Base-by-base conservation (phyloP, 225 moss, liverwort and hornwort species). In the Sphagnum contortum region DNA sequence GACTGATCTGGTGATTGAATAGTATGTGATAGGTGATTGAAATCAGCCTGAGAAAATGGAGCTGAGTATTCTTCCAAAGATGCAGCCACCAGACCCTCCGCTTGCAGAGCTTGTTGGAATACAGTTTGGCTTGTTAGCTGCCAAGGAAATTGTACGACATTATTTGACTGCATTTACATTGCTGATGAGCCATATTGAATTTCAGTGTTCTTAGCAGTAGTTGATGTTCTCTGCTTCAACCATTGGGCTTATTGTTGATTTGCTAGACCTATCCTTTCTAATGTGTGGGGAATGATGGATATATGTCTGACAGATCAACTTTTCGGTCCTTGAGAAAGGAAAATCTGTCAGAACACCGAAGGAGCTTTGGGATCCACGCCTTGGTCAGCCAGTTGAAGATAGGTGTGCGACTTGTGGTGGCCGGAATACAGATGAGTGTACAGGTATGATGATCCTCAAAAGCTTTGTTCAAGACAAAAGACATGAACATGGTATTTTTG, bases 351-450 rank as follows among this genome's bases (percentile, higher is more conserved):
- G 75, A 59, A 0, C 68, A 9, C 63, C 73, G 6, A 64, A 57
- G 14, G 62, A 48, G 61, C 80, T 84, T 58, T 62, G 73, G 48
- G 84, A 84, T 66, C 73, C 84, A 72, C 84, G 84, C n/a, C 84
- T 84, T 54, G 84, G 84, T 55, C 70, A 80, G 63, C 84, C 84
- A 66, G 72, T 80, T 50, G 84, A 77, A 69, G 70, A 84, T 69
- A 73, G 59, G 54, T 84, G 84, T 59, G 75, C 71, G 14, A 84
- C 84, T 53, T 84, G 84, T 64, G 76, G 84, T 52, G 84, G 84
- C 11, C 73, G 66, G 61, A 84, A 68, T 61, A 75, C 72, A 55
- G 77, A 84, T n/a, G 77, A 80, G 68, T 84, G 84, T 59, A 64
- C 84, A 84, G 84, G 84, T 80, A 62, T 47, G 45, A 48, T 45